Base-by-base conservation (phyloP, 1,284 basidiomycete genomes). In the Tilletia walkeri region DNA sequence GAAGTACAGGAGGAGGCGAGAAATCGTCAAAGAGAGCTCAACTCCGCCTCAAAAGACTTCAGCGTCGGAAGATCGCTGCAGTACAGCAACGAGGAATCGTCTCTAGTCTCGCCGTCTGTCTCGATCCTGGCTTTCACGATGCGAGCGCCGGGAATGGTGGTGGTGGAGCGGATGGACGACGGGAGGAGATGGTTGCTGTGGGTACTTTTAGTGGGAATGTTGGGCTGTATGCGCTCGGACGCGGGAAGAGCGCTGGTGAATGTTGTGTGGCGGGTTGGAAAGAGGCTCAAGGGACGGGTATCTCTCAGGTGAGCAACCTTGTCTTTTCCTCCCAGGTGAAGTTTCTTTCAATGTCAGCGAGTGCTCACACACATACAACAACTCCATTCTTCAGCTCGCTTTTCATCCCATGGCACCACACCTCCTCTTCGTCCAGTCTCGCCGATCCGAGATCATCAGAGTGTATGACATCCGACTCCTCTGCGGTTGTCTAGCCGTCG, bases 391-490 rank as follows among this genome's bases (percentile, higher is more conserved):
- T 10, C n/a, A 73, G 70, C 72, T 80, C 69, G 69, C 59, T 2
- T 78, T 80, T 50, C 78, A 80, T 39, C 78, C 78, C n/a, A 66
- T 71, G 7, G 63, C 71, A 10, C 73, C 76, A 4, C 65, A 75
- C 34, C 67, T 80, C 18, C 69, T 80, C 47, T 80, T 80, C 34
- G 77, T 78, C 38, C 69, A 73, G 16, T 75, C 74, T 9, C 68
- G 78, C 41, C 70, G 72, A 18, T 74, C 72, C 6, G 65, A 70
- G 54, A 39, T 56, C 56, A 78, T 79, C 61, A 72, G 74, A 47
- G 77, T 74, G 45, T 79, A 76, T 65, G 78, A 79, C 56, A 66
- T 73, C 34, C 70, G 76, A 2, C 78, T 77, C 47, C 61, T 79
- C 36, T 70, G 73, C 49, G 73, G 76, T 10, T 70, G 72, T 59